Conservation (phyloP, 768 basidiomycete species). For the Postia placenta region DNA sequence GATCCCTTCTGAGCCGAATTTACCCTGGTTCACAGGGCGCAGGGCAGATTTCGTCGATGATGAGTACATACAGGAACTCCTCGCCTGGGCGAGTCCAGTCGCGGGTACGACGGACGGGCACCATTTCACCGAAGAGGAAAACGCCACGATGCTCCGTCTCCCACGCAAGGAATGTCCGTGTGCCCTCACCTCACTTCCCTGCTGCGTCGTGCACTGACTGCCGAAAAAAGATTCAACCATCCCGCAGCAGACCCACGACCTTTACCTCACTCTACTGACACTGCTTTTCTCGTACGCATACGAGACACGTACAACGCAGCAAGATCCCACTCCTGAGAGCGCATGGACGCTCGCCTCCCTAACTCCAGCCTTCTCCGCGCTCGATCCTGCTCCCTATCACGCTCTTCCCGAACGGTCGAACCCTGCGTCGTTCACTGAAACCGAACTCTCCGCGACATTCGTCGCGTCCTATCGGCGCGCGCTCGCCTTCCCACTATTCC, state of each 20-base stretch:
- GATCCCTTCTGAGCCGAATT: background rate
- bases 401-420: background rate
- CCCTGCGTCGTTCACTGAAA: constrained; percentile 24
- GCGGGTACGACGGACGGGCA: constrained; percentile 29
- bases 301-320: constrained; percentile 70
- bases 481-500: constrained; percentile 72
- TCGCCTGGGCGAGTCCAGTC: constrained; percentile 61
- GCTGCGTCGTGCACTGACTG: constrained; percentile 1
- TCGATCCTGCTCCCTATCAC: constrained; percentile 60
- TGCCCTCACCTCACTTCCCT: background rate
- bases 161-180: constrained; percentile 48
- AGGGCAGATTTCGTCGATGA: constrained; percentile 83
- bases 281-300: constrained; percentile 79
- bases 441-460: constrained; percentile 47
- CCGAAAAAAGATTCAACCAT: constrained; percentile 51
- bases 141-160: constrained; percentile 51
- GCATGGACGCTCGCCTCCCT: constrained; percentile 79
- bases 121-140: constrained; percentile 69
- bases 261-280: constrained; percentile 66
- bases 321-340: constrained; percentile 82
- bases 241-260: constrained; percentile 44
- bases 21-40: constrained; percentile 3
- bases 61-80: constrained; percentile 65
- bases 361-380: constrained; percentile 74
- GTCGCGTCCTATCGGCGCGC: constrained; percentile 66